Percentiles rank a stretch among this genome's conserved stretches.
phyloP scores from a whole-genome alignment of 352 stramenopile species.

The Pythium monospermum region DNA sequence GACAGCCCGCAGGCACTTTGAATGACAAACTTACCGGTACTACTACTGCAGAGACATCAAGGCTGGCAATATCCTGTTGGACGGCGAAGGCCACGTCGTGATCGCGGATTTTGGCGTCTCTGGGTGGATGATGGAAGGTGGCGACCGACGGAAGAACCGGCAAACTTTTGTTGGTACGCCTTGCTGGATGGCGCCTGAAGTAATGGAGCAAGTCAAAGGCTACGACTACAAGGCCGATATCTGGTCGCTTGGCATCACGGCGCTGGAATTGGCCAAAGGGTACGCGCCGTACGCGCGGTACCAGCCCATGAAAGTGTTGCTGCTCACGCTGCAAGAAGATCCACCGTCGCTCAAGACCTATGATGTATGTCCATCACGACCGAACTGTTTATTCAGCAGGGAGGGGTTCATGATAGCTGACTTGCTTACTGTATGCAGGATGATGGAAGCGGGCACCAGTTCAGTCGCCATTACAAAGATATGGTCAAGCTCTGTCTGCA shows the following conservation, averaged over 20 bases:
- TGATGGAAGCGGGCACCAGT: slow-evolving; percentile 77
- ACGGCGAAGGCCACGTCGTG: slow-evolving; percentile 92
- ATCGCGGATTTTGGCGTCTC: slow-evolving; percentile 99
- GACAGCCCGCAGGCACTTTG: too few species aligned
- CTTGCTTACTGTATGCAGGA: slow-evolving; percentile 40
- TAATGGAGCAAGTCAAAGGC: slow-evolving; percentile 89
- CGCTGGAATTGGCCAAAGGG: slow-evolving; percentile 97
- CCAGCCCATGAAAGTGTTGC: slow-evolving; percentile 97
- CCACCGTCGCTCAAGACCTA: slow-evolving; percentile 90
- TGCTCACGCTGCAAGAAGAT: slow-evolving; percentile 96
- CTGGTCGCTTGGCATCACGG: slow-evolving; percentile 99
- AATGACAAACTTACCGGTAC: background rate
- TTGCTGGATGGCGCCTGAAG: slow-evolving; percentile 94
- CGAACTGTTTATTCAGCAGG: too few species aligned
- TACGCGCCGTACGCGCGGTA: slow-evolving; percentile 98
- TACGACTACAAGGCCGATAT: slow-evolving; percentile 98
- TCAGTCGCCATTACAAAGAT: slow-evolving; percentile 84
- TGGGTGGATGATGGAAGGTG: slow-evolving; percentile 96
- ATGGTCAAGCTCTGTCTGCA: slow-evolving; percentile 87
- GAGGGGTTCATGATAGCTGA: too few species aligned
- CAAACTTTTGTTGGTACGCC: slow-evolving; percentile 98
- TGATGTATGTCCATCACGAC: slow-evolving; percentile 67
- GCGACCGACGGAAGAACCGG: slow-evolving; percentile 91
- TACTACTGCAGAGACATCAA: slow-evolving; percentile 91
- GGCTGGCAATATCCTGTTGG: slow-evolving; percentile 96